Base-by-base conservation (phyloP, 2,329 filamentous ascomycete genomes). In the Coniochaeta prunicola region DNA sequence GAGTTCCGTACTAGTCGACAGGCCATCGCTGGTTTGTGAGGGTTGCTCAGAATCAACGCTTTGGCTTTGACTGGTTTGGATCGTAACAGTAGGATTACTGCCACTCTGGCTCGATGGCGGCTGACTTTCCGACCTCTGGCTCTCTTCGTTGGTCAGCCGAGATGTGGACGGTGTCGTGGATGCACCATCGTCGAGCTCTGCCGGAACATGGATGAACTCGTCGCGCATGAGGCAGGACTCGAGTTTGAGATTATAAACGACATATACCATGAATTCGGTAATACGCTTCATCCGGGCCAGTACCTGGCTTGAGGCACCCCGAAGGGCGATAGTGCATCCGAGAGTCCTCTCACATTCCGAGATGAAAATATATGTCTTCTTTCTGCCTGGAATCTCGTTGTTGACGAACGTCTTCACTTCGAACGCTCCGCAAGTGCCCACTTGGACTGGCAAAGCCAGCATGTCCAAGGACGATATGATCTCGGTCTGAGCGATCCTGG, bases 181-280 rank as follows among this genome's bases (percentile, higher is more conserved):
- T 40, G 67, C 79, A 13, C 17, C 28, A 28, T 33, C 33, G 66
- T 77, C 69, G 9, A 80, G 76, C 30, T 82, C 81, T 1, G 83
- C 80, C 1, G 92, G 92, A 24, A 96, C 88, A 62, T 92, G 84
- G 17, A 96, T 89, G 65, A 91, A 96, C 67, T 96, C 92, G 70
- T 99, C 94, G 57, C 91, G 84, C 82, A 99, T 90, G 53, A 99
- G 78, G 65, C 90, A 96, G 1, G 94, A 96, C 74, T 99, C 94
- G 15, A 99, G 81, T 69, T 96, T 96, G 57, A 99, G 80, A 67
- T 97, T 99, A 74, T 99, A 99, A 13, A 97, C 92, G 21, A 99
- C 96, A 66, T 97, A 99, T 38, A 96, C 89, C 93, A 99, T 97
- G 69, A 99, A 97, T 70, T 99, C 94, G 12, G 93, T 94, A 64